Conservation (phyloP, 345 rosid species). For the Pistacia integerrima region DNA sequence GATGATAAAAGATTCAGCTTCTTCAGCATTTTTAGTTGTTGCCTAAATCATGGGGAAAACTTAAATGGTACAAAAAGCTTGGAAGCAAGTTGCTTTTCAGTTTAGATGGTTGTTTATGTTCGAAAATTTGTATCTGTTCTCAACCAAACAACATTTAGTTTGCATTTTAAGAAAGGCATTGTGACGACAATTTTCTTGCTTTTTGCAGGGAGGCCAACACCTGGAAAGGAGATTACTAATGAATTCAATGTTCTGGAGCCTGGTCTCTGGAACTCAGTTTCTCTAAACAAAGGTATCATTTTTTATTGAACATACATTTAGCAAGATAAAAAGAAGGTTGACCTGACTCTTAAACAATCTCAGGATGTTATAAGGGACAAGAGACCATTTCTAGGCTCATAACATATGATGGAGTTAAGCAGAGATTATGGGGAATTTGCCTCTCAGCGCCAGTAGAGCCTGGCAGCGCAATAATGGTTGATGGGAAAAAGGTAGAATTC, state of each 20-base stretch:
- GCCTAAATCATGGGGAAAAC: too few relatives aligned
- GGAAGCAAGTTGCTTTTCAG: too few relatives aligned
- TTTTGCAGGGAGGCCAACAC: conserved; percentile 83
- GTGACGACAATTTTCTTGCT: not conserved
- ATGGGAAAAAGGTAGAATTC: conserved; percentile 64
- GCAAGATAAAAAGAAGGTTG: conserved; percentile 12
- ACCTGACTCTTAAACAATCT: conserved; percentile 9
- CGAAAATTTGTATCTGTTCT: not conserved
- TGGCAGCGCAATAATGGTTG: conserved; percentile 57
- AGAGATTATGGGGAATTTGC: conserved; percentile 72
- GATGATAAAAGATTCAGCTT: too few relatives aligned
- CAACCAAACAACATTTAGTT: not conserved
- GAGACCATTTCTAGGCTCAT: conserved; percentile 85
- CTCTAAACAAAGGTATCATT: conserved; percentile 74
- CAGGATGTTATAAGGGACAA: conserved; percentile 96
- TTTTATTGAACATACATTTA: not conserved
- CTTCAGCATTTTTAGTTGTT: not conserved
- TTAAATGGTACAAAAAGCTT: too few relatives aligned
- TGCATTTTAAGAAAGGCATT: not conserved
- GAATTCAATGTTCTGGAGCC: conserved; percentile 88
- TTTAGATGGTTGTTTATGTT: too few relatives aligned
- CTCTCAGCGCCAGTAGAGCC: conserved; percentile 78
- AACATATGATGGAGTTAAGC: conserved; percentile 87
- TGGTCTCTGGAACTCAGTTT: conserved; percentile 86
- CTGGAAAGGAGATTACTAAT: conserved; percentile 79